Evolutionary conservation across 495 filamentous ascomycete species (phyloP).

Genomic region (Podospora bellae-mahoneyi): DNA sequence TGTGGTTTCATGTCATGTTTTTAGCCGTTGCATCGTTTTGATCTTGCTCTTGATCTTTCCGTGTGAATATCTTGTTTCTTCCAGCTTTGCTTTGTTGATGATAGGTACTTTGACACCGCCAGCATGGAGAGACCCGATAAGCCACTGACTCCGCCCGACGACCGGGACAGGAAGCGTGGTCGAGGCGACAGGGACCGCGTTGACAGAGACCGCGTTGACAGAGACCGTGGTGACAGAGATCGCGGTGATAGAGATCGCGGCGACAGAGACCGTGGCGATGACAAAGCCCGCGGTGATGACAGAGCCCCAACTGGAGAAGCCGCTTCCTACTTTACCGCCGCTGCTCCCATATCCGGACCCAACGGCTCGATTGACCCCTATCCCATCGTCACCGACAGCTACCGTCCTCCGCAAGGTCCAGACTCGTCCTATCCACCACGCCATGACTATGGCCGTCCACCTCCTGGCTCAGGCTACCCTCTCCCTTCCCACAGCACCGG

Average conservation of each 20-base stretch:
- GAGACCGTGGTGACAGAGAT: neutral
- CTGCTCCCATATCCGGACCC: neutral
- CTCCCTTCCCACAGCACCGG: conserved; percentile 1
- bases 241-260: neutral
- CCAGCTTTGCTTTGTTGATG: neutral
- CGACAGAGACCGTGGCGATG: neutral
- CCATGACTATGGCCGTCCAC: conserved; percentile 2
- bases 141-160: neutral
- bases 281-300: neutral
- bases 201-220: neutral
- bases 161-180: conserved; percentile 1
- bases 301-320: neutral
- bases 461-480: conserved; percentile 1
- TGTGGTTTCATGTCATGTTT: neutral
- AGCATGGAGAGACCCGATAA: conserved; percentile 3
- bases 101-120: neutral
- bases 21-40: neutral
- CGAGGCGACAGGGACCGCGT: neutral
- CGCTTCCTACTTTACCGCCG: neutral
- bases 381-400: neutral
- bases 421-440: neutral
- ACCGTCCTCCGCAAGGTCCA: neutral
- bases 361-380: neutral
- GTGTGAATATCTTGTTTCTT: neutral
- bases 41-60: neutral